Evolutionary conservation across 1,284 basidiomycete species (phyloP).

Genomic region (Leccinum laetum): DNA sequence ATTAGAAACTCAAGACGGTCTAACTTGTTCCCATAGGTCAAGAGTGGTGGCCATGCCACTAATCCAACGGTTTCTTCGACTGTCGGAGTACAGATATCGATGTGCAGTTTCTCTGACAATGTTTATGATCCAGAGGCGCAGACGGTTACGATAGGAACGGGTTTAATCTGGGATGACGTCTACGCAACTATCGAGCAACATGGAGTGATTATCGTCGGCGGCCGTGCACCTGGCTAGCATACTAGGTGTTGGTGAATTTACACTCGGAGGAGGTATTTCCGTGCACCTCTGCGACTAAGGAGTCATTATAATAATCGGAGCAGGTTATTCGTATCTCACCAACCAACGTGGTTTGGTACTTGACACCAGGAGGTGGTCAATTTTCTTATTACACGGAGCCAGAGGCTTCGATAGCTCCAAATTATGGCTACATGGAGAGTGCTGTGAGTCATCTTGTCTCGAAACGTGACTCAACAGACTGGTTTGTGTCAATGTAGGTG

Average conservation of each 20-base stretch:
- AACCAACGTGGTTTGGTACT: conserved; percentile 43
- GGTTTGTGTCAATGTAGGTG: too few relatives aligned
- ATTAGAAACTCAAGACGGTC: too few relatives aligned
- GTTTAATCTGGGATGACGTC: conserved; percentile 59
- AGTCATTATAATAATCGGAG: neutral
- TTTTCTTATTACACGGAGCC: conserved; percentile 50
- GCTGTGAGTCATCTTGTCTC: neutral
- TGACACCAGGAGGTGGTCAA: conserved; percentile 49
- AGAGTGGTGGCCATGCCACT: conserved; percentile 12
- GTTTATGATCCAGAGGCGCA: conserved; percentile 39
- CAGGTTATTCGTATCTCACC: conserved; percentile 23
- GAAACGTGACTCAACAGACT: too few relatives aligned
- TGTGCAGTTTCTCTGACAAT: conserved; percentile 48
- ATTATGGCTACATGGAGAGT: conserved; percentile 37
- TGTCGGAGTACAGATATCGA: conserved; percentile 52
- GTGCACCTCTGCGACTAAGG: conserved; percentile 11
- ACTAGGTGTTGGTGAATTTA: conserved; percentile 43
- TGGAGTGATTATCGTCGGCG: conserved; percentile 52
- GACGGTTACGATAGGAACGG: conserved; percentile 42
- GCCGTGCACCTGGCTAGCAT: conserved; percentile 46
- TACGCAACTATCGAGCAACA: conserved; percentile 47
- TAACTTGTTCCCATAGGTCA: too few relatives aligned
- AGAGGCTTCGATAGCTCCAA: conserved; percentile 54
- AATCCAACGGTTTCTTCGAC: conserved; percentile 34
- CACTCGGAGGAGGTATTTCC: conserved; percentile 43